Conservation (phyloP, 177 flowering plant genomes). For the Vitis hybrid region DNA sequence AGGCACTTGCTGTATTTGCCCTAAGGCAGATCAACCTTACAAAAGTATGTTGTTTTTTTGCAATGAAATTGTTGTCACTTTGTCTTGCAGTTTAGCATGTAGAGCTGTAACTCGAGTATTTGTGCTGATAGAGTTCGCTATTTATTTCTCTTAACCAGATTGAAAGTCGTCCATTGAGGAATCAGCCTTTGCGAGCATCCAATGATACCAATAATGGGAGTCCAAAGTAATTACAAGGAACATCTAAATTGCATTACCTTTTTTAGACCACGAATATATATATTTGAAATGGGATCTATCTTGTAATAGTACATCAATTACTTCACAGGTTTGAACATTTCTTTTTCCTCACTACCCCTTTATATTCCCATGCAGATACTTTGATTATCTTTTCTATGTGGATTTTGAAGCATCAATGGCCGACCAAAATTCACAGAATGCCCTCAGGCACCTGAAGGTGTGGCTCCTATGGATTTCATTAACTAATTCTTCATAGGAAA, state of each 20-base stretch:
- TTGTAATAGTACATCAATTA: not conserved
- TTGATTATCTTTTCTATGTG: conserved; percentile 88
- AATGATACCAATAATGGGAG: conserved; percentile 47
- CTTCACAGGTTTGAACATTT: not conserved
- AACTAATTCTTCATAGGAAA: not conserved
- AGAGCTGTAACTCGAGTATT: not conserved
- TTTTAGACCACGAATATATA: not conserved
- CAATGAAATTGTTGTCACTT: not conserved
- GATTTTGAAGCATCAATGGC: conserved; percentile 99
- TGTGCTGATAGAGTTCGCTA: not conserved
- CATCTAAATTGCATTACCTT: not conserved
- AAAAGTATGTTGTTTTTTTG: conserved; percentile 45
- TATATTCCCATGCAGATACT: conserved; percentile 48
- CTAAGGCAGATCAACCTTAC: conserved; percentile 82
- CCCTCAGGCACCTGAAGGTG: conserved; percentile 78
- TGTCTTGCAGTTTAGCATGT: not conserved
- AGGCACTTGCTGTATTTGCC: conserved; percentile 93
- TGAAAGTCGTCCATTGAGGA: conserved; percentile 87
- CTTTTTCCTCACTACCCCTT: not conserved
- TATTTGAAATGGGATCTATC: no score
- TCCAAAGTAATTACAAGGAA: conserved; percentile 40
- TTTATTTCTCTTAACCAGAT: conserved; percentile 45
- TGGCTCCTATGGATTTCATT: not conserved
- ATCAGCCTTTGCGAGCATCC: conserved; percentile 48
- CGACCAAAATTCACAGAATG: conserved; percentile 74